Conservation (phyloP, 257 asterid species). For the Solanum arcanum region DNA sequence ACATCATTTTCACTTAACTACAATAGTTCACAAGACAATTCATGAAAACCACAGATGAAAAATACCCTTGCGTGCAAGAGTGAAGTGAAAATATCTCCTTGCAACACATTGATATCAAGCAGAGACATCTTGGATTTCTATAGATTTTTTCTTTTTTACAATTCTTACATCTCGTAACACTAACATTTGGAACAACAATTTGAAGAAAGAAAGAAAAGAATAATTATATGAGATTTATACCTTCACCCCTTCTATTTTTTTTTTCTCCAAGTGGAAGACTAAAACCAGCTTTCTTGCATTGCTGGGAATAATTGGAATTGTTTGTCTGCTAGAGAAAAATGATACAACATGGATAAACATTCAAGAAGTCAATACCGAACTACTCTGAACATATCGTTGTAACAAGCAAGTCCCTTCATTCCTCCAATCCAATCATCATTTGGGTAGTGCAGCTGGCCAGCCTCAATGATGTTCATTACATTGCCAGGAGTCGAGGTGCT, state of each 20-base stretch:
- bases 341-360: background rate
- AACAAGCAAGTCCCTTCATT: slow-evolving; percentile 2
- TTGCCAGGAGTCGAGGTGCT: background rate
- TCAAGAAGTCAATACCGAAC: background rate
- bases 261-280: background rate
- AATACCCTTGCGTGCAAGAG: background rate
- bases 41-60: background rate
- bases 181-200: background rate
- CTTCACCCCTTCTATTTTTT: background rate
- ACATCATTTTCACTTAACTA: background rate
- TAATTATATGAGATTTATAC: background rate
- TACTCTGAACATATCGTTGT: background rate
- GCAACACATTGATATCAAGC: background rate
- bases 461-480: background rate
- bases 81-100: background rate
- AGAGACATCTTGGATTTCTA: background rate
- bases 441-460: background rate
- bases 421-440: background rate
- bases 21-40: background rate
- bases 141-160: background rate
- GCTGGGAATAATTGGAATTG: background rate
- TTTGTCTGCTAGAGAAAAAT: background rate
- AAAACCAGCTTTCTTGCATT: slow-evolving; percentile 12
- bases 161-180: slow-evolving; percentile 1
- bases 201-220: background rate